Percentiles rank a stretch among this genome's conserved stretches.
These are phyloP conservation scores for Penicillium vulpinum DNA, from an alignment of 2,329 filamentous ascomycete genomes.

Conservation along the genomic window DNA sequence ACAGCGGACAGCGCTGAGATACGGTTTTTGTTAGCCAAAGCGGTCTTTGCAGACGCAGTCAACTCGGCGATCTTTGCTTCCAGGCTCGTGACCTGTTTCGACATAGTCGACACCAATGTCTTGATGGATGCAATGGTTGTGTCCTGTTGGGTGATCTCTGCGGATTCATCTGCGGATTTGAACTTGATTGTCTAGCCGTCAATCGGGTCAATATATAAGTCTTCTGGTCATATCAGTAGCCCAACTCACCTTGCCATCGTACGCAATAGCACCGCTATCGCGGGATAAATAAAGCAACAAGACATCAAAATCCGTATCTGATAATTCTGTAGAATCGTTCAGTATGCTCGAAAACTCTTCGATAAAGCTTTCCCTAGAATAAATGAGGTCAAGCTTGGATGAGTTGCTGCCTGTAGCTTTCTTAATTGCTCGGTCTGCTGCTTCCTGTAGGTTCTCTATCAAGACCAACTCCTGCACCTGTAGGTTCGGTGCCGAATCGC, in stretches of 20 bases:
- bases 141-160: conserved; percentile 73
- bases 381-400: conserved; percentile 64
- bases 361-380: conserved; percentile 65
- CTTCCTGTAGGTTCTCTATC: conserved; percentile 58
- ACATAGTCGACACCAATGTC: conserved; percentile 68
- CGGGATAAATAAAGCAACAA: conserved; percentile 69
- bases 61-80: conserved; percentile 53
- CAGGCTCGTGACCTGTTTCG: conserved; percentile 66
- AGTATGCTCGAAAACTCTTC: conserved; percentile 58
- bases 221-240: conserved; percentile 2
- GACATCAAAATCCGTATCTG: conserved; percentile 66
- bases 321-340: conserved; percentile 52
- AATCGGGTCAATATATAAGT: conserved; percentile 20
- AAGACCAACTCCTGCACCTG: conserved; percentile 48
- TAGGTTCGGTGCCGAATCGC: conserved; percentile 35
- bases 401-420: conserved; percentile 46
- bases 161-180: conserved; percentile 53
- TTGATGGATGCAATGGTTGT: conserved; percentile 76
- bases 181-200: conserved; percentile 69
- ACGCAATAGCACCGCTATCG: conserved; percentile 58
- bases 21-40: conserved; percentile 71
- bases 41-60: conserved; percentile 62
- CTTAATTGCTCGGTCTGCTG: conserved; percentile 56
- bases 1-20: conserved; percentile 75
- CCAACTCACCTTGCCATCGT: conserved; percentile 47